A percentile compares a stretch with the other conserved stretches of the same genome.
Evolutionary conservation across 2,329 filamentous ascomycete genomes (phyloP).

Genomic region (Colletotrichum sp.): DNA sequence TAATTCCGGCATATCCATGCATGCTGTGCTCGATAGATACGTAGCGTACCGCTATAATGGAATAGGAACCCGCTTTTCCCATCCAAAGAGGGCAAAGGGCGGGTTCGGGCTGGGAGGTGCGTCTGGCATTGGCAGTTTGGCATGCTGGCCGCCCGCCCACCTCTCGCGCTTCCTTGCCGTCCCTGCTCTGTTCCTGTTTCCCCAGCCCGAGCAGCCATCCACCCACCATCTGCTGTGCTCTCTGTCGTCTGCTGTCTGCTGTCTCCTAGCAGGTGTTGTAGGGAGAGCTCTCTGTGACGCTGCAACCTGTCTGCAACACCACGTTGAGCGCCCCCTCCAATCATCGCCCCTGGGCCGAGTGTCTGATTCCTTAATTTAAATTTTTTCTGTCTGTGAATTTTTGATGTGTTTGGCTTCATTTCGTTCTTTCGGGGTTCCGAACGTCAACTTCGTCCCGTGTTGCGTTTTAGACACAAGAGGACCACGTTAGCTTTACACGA

Average conservation of each 20-base stretch:
- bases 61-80: background rate
- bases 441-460: background rate
- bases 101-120: background rate
- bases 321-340: background rate
- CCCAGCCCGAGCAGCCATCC: background rate
- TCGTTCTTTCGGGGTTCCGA: background rate
- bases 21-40: background rate
- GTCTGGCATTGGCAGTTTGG: background rate
- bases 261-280: background rate
- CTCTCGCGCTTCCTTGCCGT: conserved; percentile 7
- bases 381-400: background rate
- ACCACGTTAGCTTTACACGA: background rate
- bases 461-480: background rate
- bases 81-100: conserved; percentile 1
- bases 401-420: background rate
- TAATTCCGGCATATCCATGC: conserved; percentile 17
- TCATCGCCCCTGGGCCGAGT: background rate
- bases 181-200: background rate
- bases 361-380: background rate
- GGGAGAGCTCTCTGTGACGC: background rate
- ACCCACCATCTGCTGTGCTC: background rate
- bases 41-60: background rate
- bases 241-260: background rate
- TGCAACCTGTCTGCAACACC: background rate
- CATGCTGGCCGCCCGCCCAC: conserved; percentile 12